These are phyloP conservation scores for Scutellaria galericulata DNA, from an alignment of 257 asterid genomes.

Conservation along the genomic window DNA sequence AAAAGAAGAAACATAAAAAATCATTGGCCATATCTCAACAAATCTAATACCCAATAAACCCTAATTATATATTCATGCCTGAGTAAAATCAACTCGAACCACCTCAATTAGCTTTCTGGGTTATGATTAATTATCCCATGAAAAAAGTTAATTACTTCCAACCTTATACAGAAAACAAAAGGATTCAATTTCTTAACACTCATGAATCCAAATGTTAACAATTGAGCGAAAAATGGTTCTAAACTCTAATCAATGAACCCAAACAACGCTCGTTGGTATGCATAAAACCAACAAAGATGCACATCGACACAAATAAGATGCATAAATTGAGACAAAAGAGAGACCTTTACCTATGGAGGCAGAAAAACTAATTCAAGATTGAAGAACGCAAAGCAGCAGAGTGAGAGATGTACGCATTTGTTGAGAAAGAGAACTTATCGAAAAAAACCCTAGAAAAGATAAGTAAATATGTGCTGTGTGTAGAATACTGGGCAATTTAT, in stretches of 20 bases:
- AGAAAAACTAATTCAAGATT: background rate
- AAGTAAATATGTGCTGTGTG: conserved; percentile 7
- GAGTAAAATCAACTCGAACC: background rate
- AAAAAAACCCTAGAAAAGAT: conserved; percentile 43
- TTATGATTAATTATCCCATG: background rate
- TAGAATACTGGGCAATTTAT: background rate
- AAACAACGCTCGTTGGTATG: background rate
- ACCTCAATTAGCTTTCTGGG: conserved; percentile 2
- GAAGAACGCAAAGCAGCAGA: conserved; percentile 25
- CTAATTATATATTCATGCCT: conserved; percentile 12
- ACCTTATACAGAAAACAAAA: background rate
- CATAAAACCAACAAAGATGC: background rate
- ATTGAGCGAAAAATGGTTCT: background rate
- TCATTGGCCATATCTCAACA: background rate
- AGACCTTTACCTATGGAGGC: conserved; percentile 12
- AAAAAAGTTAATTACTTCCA: background rate
- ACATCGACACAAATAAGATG: background rate
- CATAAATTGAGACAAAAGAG: background rate
- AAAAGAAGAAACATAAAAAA: background rate
- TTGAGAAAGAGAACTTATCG: conserved; percentile 14
- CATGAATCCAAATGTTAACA: conserved; percentile 9
- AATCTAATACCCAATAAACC: conserved; percentile 32
- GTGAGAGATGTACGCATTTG: conserved; percentile 13
- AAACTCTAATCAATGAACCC: background rate
- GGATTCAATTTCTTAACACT: background rate